These are phyloP conservation scores for Microbotryum intermedium DNA, from an alignment of 1,284 basidiomycete genomes.

Conservation along the genomic window DNA sequence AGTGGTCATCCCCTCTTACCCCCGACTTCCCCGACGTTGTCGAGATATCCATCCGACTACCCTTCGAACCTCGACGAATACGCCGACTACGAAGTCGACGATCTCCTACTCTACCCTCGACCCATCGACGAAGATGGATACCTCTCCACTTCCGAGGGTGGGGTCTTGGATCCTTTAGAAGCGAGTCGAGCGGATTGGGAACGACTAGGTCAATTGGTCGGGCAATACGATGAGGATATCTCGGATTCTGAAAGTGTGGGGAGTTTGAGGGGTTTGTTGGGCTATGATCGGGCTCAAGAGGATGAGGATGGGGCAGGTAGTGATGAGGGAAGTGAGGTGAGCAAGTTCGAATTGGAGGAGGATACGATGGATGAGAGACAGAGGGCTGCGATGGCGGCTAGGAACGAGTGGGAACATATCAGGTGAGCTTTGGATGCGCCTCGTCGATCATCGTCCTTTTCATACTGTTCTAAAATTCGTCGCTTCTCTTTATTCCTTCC, in stretches of 20 bases:
- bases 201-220: constrained; percentile 29
- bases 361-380: constrained; percentile 7
- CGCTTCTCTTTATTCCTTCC: background rate
- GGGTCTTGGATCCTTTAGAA: constrained; percentile 14
- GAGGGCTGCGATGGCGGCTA: background rate
- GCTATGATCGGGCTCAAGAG: constrained; percentile 3
- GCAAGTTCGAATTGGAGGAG: constrained; percentile 29
- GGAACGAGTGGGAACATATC: constrained; percentile 30
- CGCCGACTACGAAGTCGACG: constrained; percentile 22
- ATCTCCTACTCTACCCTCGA: constrained; percentile 11
- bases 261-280: constrained; percentile 26
- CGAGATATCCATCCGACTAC: too few relatives aligned
- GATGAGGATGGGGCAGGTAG: constrained; percentile 8
- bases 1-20: background rate
- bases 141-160: too few relatives aligned
- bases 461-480: background rate
- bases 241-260: constrained; percentile 33
- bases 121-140: background rate
- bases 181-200: constrained; percentile 31
- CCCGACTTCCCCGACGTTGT: background rate
- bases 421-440: constrained; percentile 7
- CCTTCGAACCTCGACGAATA: constrained; percentile 5
- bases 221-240: constrained; percentile 28
- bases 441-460: background rate
- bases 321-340: constrained; percentile 29